Percentiles rank a stretch among this genome's conserved stretches.
These are phyloP conservation scores for Phytophthora aleatoria DNA, from an alignment of 352 stramenopile genomes.

Conservation along the genomic window DNA sequence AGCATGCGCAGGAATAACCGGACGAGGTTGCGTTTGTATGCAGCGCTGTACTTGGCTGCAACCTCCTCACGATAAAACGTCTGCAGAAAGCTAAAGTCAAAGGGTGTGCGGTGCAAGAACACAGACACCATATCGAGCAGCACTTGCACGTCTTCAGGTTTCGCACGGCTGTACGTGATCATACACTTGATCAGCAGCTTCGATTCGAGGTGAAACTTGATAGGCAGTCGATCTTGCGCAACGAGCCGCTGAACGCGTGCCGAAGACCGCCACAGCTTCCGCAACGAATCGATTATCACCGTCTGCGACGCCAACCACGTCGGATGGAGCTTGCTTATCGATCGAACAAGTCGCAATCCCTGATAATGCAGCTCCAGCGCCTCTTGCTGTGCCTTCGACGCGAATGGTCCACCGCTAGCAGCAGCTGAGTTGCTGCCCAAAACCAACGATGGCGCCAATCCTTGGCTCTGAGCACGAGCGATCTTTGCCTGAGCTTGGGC, in stretches of 20 bases:
- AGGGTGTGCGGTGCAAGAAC: slow-evolving; percentile 92
- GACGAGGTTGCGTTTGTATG: slow-evolving; percentile 87
- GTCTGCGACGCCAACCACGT: slow-evolving; percentile 87
- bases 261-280: slow-evolving; percentile 94
- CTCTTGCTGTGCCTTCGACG: slow-evolving; percentile 83
- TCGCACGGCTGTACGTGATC: slow-evolving; percentile 92
- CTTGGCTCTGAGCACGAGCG: slow-evolving; percentile 71
- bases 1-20: slow-evolving; percentile 91
- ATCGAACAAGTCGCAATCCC: slow-evolving; percentile 92
- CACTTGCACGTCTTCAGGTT: slow-evolving; percentile 95
- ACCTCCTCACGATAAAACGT: slow-evolving; percentile 89
- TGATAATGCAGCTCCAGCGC: slow-evolving; percentile 95
- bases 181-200: slow-evolving; percentile 95
- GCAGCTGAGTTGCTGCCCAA: slow-evolving; percentile 21
- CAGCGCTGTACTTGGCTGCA: slow-evolving; percentile 56
- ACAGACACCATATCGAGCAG: slow-evolving; percentile 96
- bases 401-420: slow-evolving; percentile 49
- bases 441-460: slow-evolving; percentile 45
- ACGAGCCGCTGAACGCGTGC: slow-evolving; percentile 76
- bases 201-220: slow-evolving; percentile 95
- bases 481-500: slow-evolving; percentile 89
- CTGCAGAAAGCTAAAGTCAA: slow-evolving; percentile 96
- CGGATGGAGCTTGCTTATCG: slow-evolving; percentile 90
- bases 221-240: slow-evolving; percentile 77
- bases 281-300: slow-evolving; percentile 92